Evolutionary conservation across 1,284 basidiomycete genomes (phyloP).

Genomic region (Earliella scabrosa): DNA sequence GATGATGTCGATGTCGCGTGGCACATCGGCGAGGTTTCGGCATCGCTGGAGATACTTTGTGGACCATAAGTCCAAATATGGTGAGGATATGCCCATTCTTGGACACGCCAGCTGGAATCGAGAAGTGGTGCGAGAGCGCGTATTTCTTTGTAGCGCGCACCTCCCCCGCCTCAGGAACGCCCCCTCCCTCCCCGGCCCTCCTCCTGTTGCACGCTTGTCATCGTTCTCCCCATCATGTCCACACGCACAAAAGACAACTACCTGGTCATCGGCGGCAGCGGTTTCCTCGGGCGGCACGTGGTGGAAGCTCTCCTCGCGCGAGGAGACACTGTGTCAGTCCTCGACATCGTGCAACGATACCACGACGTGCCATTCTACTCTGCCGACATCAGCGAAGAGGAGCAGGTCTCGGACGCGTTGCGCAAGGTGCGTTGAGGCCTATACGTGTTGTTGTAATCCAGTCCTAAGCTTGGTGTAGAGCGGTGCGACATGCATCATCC

Average conservation of each 20-base stretch:
- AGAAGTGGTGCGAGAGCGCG: slow-evolving; percentile 11
- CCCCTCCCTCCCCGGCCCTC: background rate
- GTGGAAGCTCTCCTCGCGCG: slow-evolving; percentile 81
- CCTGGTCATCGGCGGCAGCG: slow-evolving; percentile 90
- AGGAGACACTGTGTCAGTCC: slow-evolving; percentile 81
- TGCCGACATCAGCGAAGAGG: slow-evolving; percentile 84
- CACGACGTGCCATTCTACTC: slow-evolving; percentile 86
- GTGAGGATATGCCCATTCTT: slow-evolving; percentile 1
- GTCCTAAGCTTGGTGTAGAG: slow-evolving; percentile 49
- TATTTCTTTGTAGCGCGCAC: slow-evolving; percentile 8
- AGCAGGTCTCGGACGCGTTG: slow-evolving; percentile 73
- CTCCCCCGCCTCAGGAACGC: background rate
- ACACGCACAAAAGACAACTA: slow-evolving; percentile 53
- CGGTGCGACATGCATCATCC: slow-evolving; percentile 87
- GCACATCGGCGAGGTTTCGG: too few species aligned
- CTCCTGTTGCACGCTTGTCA: background rate
- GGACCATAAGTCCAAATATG: background rate
- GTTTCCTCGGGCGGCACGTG: slow-evolving; percentile 91
- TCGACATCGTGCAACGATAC: slow-evolving; percentile 91
- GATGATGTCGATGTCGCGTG: too few species aligned
- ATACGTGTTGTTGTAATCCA: slow-evolving; percentile 3
- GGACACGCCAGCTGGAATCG: slow-evolving; percentile 2
- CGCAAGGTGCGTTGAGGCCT: slow-evolving; percentile 75
- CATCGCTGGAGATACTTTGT: background rate
- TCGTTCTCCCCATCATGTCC: slow-evolving; percentile 26